Conservation (phyloP, 225 moss, liverwort and hornwort species). For the Anthoceros angustus region DNA sequence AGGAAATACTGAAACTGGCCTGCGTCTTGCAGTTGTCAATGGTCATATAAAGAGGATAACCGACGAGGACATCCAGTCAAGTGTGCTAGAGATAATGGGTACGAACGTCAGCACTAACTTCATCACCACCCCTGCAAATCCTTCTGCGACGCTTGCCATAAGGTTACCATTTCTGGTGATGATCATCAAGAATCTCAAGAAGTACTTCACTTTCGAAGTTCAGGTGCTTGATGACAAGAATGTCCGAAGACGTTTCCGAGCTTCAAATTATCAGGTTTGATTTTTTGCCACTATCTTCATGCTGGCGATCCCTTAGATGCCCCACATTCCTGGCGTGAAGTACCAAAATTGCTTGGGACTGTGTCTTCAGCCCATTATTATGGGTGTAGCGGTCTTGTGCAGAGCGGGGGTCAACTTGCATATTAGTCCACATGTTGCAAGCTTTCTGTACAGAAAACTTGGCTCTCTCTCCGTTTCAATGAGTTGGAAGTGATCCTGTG, state of each 20-base stretch:
- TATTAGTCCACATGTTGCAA: no score
- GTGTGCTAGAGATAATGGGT: conserved; percentile 78
- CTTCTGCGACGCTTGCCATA: conserved; percentile 65
- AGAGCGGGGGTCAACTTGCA: no score
- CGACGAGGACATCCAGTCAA: conserved; percentile 84
- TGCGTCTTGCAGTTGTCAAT: conserved; percentile 49
- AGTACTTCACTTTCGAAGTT: conserved; percentile 94
- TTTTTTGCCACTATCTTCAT: neutral
- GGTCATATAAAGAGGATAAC: conserved; percentile 71
- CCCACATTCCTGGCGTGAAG: no score
- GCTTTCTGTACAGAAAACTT: no score
- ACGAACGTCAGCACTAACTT: conserved; percentile 85
- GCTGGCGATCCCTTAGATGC: neutral
- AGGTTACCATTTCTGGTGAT: conserved; percentile 91
- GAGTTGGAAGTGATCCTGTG: no score
- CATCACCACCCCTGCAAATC: conserved; percentile 83
- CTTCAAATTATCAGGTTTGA: conserved; percentile 74
- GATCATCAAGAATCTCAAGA: conserved; percentile 94
- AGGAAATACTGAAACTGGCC: neutral
- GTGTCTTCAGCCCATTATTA: no score
- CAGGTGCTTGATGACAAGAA: conserved; percentile 96
- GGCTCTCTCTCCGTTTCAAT: no score
- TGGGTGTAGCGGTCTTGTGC: no score
- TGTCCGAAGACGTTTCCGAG: conserved; percentile 75
- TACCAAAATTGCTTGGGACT: no score